Evolutionary conservation across 2,329 filamentous ascomycete species (phyloP).

Genomic region (Colletotrichum sp.): DNA sequence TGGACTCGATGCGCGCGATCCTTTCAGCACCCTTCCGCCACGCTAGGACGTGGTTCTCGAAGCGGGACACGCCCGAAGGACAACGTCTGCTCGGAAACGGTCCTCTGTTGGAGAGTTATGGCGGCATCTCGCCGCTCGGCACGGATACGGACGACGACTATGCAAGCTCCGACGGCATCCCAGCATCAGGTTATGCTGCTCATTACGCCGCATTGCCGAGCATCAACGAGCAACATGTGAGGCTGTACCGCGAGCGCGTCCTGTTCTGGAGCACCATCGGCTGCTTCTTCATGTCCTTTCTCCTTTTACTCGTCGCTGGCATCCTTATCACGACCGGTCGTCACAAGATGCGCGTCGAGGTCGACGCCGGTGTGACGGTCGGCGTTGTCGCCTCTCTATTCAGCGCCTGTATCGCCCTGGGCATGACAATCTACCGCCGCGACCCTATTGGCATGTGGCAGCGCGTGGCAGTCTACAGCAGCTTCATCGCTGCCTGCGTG

Average conservation of each 20-base stretch:
- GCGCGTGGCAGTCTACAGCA: constrained; percentile 42
- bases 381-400: constrained; percentile 72
- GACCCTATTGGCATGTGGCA: constrained; percentile 47
- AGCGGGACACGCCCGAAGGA: constrained; percentile 1
- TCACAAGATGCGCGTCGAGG: constrained; percentile 71
- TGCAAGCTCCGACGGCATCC: constrained; percentile 56
- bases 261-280: constrained; percentile 59
- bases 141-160: constrained; percentile 53
- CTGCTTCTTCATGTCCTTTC: constrained; percentile 63
- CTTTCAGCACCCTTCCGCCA: constrained; percentile 55
- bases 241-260: constrained; percentile 57
- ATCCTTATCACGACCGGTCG: constrained; percentile 72
- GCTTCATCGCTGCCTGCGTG: constrained; percentile 42
- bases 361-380: constrained; percentile 74
- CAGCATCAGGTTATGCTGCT: constrained; percentile 54
- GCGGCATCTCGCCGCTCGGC: constrained; percentile 25
- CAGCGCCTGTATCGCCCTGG: constrained; percentile 66
- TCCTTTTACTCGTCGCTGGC: constrained; percentile 68
- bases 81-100: constrained; percentile 8
- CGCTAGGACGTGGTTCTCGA: constrained; percentile 55
- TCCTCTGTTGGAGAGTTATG: constrained; percentile 12
- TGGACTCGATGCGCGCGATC: constrained; percentile 62
- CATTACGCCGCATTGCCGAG: constrained; percentile 60
- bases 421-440: constrained; percentile 59
- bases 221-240: constrained; percentile 54